Evolutionary conservation across 2,329 filamentous ascomycete genomes (phyloP).

Genomic region (Plectosphaerella plurivora): DNA sequence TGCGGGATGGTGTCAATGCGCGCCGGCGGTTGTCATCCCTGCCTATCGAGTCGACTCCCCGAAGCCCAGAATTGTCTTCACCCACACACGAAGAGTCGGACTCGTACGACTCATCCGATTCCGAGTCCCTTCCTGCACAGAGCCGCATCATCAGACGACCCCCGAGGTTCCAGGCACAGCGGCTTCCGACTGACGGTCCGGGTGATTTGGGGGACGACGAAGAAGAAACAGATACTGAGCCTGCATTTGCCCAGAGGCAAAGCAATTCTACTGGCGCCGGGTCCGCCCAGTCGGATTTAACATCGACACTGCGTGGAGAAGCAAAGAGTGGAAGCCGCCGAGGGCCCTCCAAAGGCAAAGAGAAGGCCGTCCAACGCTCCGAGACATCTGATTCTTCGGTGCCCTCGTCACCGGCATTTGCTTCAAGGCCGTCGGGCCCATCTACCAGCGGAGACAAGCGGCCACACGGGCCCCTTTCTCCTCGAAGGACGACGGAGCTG

Average conservation of each 20-base stretch:
- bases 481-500: slow-evolving; percentile 55
- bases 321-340: slow-evolving; percentile 26
- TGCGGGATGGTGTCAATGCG: slow-evolving; percentile 20
- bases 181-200: slow-evolving; percentile 8
- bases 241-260: slow-evolving; percentile 45
- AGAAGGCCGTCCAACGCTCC: slow-evolving; percentile 34
- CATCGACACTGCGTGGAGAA: slow-evolving; percentile 48
- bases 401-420: slow-evolving; percentile 43
- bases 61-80: slow-evolving; percentile 17
- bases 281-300: slow-evolving; percentile 31
- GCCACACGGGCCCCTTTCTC: slow-evolving; percentile 44
- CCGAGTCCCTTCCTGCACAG: slow-evolving; percentile 48
- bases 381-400: slow-evolving; percentile 60
- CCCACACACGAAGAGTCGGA: slow-evolving; percentile 32
- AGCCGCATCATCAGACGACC: slow-evolving; percentile 58
- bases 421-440: slow-evolving; percentile 17
- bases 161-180: slow-evolving; percentile 39
- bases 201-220: slow-evolving; percentile 29
- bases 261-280: not conserved
- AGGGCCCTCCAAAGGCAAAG: slow-evolving; percentile 20
- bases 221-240: slow-evolving; percentile 51
- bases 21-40: slow-evolving; percentile 41
- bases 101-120: slow-evolving; percentile 36
- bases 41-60: slow-evolving; percentile 27
- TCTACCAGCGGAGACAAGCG: slow-evolving; percentile 25